Evolutionary conservation across 306 rosid genomes (phyloP).

Genomic region (Dalbergia oliveri): DNA sequence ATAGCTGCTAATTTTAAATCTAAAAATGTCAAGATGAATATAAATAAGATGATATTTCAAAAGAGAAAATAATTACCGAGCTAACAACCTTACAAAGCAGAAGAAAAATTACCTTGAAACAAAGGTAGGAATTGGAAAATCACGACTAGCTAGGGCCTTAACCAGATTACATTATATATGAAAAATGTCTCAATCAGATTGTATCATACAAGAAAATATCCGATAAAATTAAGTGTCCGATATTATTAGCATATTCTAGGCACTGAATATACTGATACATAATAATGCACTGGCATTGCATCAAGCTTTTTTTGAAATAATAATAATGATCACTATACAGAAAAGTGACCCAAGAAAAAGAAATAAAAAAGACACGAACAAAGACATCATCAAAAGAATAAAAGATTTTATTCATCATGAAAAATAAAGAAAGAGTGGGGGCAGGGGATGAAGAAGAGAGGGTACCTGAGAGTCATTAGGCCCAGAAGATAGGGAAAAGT

Average conservation of each 20-base stretch:
- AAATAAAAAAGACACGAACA: not conserved
- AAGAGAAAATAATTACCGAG: not conserved
- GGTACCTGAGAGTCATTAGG: conserved; percentile 90
- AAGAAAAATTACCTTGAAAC: not conserved
- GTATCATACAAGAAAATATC: not conserved
- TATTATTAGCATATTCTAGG: not conserved
- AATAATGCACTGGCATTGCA: not conserved
- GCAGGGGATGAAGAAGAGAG: not conserved
- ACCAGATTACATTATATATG: not conserved
- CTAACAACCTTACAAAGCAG: not conserved
- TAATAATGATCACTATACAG: not conserved
- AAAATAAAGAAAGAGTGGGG: conserved; percentile 4
- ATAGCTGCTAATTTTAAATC: not conserved
- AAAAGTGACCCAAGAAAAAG: not conserved
- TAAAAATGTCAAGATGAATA: not conserved
- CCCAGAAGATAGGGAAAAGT: conserved; percentile 97
- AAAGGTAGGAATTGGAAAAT: not conserved
- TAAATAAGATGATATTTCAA: not conserved
- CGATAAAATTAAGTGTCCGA: not conserved
- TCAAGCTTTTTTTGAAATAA: not conserved
- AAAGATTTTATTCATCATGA: not conserved
- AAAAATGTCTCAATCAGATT: too few species aligned
- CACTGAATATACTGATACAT: not conserved
- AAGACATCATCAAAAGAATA: not conserved
- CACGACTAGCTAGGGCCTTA: not conserved